These are phyloP conservation scores for Magnolia changhungtana DNA, from an alignment of 164 flowering plant species.

Conservation along the genomic window DNA sequence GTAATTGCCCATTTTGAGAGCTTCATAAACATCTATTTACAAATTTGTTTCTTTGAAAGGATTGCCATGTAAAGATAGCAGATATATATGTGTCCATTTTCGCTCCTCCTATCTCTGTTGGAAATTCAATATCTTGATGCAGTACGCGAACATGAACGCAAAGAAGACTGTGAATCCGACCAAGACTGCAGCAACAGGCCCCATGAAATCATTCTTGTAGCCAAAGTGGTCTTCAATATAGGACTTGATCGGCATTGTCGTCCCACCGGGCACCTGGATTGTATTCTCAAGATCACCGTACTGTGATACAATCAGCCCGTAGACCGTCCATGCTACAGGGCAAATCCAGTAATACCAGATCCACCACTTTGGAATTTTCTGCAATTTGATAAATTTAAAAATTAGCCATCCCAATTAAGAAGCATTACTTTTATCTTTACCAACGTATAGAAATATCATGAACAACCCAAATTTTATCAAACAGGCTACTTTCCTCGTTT, in stretches of 20 bases:
- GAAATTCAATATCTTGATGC: conserved; percentile 73
- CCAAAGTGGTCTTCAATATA: conserved; percentile 60
- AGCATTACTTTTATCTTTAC: background rate
- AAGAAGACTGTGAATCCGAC: conserved; percentile 68
- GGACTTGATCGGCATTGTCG: conserved; percentile 20
- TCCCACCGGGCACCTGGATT: conserved; percentile 42
- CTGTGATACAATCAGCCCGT: conserved; percentile 70
- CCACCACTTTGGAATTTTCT: conserved; percentile 95
- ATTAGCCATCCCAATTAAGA: background rate
- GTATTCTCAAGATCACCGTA: conserved; percentile 52
- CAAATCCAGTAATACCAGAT: conserved; percentile 91
- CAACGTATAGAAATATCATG: background rate
- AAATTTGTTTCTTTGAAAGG: background rate
- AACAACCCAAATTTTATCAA: background rate
- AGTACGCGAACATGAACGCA: conserved; percentile 64
- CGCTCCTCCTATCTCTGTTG: conserved; percentile 48
- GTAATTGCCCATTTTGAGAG: background rate
- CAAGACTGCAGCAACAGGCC: conserved; percentile 69
- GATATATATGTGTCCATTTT: background rate
- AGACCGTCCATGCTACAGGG: conserved; percentile 93
- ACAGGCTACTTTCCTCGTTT: no score
- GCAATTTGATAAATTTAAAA: conserved; percentile 13
- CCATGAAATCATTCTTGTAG: conserved; percentile 61
- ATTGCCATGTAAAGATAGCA: background rate
- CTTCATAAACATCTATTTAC: background rate